Evolutionary conservation across 495 filamentous ascomycete genomes (phyloP).

Genomic region (Xylaria bambusicola): DNA sequence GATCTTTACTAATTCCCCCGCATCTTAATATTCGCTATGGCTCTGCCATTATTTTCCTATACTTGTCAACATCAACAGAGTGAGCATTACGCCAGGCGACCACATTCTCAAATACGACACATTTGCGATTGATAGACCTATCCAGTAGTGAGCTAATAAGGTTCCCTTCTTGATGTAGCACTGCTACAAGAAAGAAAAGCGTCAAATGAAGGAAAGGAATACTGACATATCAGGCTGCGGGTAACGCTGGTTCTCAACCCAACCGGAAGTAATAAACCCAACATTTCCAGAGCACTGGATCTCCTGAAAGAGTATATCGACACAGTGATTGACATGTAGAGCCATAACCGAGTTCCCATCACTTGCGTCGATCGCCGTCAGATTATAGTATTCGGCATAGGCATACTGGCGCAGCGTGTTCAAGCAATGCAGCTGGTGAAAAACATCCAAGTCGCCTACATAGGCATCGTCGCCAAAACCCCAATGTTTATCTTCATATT

Average conservation of each 20-base stretch:
- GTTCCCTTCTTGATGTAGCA: too few relatives aligned
- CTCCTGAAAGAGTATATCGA: slow-evolving; percentile 40
- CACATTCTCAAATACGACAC: not conserved
- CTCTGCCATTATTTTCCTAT: not conserved
- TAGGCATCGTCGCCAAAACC: slow-evolving; percentile 41
- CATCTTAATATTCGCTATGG: not conserved
- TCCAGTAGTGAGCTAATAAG: not conserved
- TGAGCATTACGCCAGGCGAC: not conserved
- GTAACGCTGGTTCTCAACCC: slow-evolving; percentile 35
- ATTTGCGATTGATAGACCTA: slow-evolving; percentile 10
- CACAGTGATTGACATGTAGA: slow-evolving; percentile 37
- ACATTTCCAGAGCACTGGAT: slow-evolving; percentile 37
- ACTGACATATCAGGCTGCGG: slow-evolving; percentile 44
- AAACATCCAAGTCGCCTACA: slow-evolving; percentile 37
- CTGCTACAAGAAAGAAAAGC: too few relatives aligned
- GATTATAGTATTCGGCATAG: slow-evolving; percentile 37
- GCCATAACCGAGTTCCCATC: slow-evolving; percentile 20
- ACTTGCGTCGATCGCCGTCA: slow-evolving; percentile 20
- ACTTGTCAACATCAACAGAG: not conserved
- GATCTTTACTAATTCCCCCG: too few relatives aligned
- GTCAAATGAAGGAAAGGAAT: not conserved
- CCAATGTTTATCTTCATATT: slow-evolving; percentile 36
- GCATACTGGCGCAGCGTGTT: slow-evolving; percentile 36
- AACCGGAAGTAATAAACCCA: slow-evolving; percentile 37
- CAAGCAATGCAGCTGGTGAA: slow-evolving; percentile 41